Conservation (phyloP, 768 basidiomycete genomes). For the Thelephora ganbajun region DNA sequence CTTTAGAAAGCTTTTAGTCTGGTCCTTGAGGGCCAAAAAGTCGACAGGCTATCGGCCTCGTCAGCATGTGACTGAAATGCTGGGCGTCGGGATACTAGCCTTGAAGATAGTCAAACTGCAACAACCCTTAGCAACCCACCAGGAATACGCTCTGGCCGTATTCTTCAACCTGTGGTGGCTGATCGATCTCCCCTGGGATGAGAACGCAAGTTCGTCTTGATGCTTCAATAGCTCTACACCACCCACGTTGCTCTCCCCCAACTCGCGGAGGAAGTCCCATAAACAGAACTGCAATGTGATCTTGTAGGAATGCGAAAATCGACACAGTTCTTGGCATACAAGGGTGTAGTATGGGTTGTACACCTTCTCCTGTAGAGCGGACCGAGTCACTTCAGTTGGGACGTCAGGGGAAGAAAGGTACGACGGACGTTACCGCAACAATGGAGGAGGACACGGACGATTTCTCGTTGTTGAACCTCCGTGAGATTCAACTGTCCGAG, state of each 20-base stretch:
- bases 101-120: slow-evolving; percentile 69
- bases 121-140: slow-evolving; percentile 85
- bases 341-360: slow-evolving; percentile 97
- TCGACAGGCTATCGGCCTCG: slow-evolving; percentile 56
- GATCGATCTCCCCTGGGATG: slow-evolving; percentile 34
- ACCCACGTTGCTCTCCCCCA: slow-evolving; percentile 75
- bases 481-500: slow-evolving; percentile 70
- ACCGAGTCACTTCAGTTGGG: slow-evolving; percentile 1
- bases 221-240: slow-evolving; percentile 67
- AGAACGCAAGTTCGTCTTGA: slow-evolving; percentile 29
- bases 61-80: background rate
- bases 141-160: slow-evolving; percentile 75
- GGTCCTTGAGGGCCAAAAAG: slow-evolving; percentile 59
- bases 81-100: slow-evolving; percentile 26
- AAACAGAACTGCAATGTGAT: slow-evolving; percentile 90
- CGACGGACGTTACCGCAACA: slow-evolving; percentile 78
- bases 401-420: background rate
- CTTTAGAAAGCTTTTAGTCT: slow-evolving; percentile 50
- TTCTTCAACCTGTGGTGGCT: slow-evolving; percentile 50
- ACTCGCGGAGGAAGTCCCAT: slow-evolving; percentile 91
- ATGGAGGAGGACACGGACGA: slow-evolving; percentile 83
- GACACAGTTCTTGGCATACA: slow-evolving; percentile 72
- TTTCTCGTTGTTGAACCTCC: slow-evolving; percentile 88
- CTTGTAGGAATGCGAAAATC: slow-evolving; percentile 67
- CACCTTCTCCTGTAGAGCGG: slow-evolving; percentile 50